A percentile compares a stretch with the other conserved stretches of the same genome.
phyloP scores from a whole-genome alignment of 192 early-diverging fungal genomes.

The Linnemannia elongata region DNA sequence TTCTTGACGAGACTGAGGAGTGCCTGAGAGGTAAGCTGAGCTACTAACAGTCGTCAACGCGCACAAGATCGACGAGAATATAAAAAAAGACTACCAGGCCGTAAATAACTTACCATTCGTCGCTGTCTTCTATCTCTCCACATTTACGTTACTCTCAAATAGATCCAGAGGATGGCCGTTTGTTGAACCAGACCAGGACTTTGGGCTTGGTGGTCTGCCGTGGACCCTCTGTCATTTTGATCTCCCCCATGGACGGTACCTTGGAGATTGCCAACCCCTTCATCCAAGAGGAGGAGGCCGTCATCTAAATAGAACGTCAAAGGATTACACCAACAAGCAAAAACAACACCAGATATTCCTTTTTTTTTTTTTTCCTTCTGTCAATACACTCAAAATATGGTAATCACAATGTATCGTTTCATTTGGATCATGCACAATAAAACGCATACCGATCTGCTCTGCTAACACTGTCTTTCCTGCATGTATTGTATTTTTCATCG shows the following conservation, averaged over 20 bases:
- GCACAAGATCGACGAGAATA: not conserved
- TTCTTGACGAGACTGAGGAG: slow-evolving; percentile 94
- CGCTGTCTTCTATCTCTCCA: too few relatives aligned
- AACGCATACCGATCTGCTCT: too few relatives aligned
- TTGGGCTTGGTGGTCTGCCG: slow-evolving; percentile 92
- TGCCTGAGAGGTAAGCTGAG: slow-evolving; percentile 72
- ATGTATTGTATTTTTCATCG: too few relatives aligned
- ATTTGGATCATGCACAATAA: too few relatives aligned
- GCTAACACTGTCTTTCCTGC: too few relatives aligned
- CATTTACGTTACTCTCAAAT: not conserved
- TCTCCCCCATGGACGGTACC: slow-evolving; percentile 92
- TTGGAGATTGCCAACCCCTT: slow-evolving; percentile 96
- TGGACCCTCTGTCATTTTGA: slow-evolving; percentile 89
- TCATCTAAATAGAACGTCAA: slow-evolving; percentile 15
- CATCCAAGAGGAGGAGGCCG: slow-evolving; percentile 55
- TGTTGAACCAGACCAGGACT: slow-evolving; percentile 70
- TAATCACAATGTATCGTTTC: too few relatives aligned
- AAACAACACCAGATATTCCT: not conserved
- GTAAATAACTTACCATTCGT: not conserved
- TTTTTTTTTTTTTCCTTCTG: not conserved
- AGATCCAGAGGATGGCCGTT: slow-evolving; percentile 61
- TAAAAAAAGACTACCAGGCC: not conserved
- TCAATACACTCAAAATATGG: not conserved
- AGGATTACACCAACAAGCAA: not conserved
- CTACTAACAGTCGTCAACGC: not conserved